Evolutionary conservation across 352 stramenopile genomes (phyloP), one percentile per base, ranked within the genome.

Genomic region (Globisporangium recalcitrans): DNA sequence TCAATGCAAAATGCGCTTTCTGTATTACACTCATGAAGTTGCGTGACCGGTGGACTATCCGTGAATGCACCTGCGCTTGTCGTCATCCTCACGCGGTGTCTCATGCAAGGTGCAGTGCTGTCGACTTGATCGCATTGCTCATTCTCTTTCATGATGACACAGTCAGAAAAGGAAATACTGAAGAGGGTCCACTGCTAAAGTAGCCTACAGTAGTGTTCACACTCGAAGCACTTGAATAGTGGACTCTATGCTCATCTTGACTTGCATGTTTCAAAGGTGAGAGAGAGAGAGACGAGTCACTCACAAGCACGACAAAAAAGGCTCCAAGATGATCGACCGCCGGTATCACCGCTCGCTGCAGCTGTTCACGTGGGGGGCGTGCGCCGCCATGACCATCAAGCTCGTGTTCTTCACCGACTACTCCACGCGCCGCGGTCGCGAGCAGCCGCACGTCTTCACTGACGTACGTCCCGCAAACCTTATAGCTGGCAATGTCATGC

Each of bases 321-420:
- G n/a, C n/a, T n/a, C 19, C n/a, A 24, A 70, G 21, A 95, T 95
- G 85, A 91, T 95, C 48, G 82, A 94, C 67, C 85, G 85, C 71
- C 82, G 84, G 65, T 93, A 88, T 64, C 82, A 93, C 63, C 79
- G 84, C 48, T 87, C 87, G 46, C 67, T 95, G 70, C 83, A 95
- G 61, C 74, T 95, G 48, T 93, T 94, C 67, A 88, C 83, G 56
- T 91, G 82, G 75, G 75, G 75, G 40, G 77, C 83, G 16, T 95
- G 87, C 69, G 71, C 69, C 31, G 85, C 84, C 62, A 91, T 95
- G 82, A 79, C 82, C 36, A 62, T 74, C 55, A 95, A 95, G 69
- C 71, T 95, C 60, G 85, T 94, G 60, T 62, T 94, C 60, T 95
- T 95, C 73, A 95, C 87, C 1, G 85, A 94, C 29, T 95, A 78